Base-by-base conservation (phyloP, 2,329 filamentous ascomycete species). In the Aureobasidium lini region DNA sequence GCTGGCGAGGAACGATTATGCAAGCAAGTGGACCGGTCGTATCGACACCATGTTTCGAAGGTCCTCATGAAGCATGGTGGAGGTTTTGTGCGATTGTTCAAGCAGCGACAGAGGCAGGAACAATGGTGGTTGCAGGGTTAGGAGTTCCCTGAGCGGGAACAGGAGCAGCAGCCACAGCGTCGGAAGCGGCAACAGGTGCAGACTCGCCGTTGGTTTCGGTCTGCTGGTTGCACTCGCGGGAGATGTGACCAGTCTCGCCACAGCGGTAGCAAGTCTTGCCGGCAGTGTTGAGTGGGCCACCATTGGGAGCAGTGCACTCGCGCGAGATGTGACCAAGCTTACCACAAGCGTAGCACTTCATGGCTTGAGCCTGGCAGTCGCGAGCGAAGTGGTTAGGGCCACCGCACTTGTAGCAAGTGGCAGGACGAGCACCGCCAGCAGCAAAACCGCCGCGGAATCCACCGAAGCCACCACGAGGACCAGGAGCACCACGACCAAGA, bases 221-320 rank as follows among this genome's bases (percentile, higher is more conserved):
- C 86, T 84, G 91, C 75, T 91, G 88, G 43, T 13, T 39, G 81
- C 94, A 96, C 68, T 97, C 93, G 64, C 93, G 88, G 61, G 90
- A 95, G 76, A 97, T 97, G 77, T 97, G 93, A 57, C 94, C 94
- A 61, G 91, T 85, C 79, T 96, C 89, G 66, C 93, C 90, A 73
- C 94, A 99, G 75, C 92, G 88, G 81, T 99, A 99, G 84, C 94
- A 99, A 65, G 92, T 96, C 85, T 97, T 99, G 72, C 93, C 93
- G 64, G 90, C 90, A 64, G 90, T 95, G 83, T 94, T 96, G 66
- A 97, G 82, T 48, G 93, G 91, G 28, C 94, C 94, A 60, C 94
- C 94, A 75, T 97, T 97, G 64, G 94, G 93, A 63, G 93, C 90
- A 48, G 92, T 96, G 82, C 94, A 99, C 77, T 99, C 94, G 69